These are phyloP conservation scores for Torulaspora globosa DNA, from an alignment of 1,139 yeast genomes.

Conservation along the genomic window DNA sequence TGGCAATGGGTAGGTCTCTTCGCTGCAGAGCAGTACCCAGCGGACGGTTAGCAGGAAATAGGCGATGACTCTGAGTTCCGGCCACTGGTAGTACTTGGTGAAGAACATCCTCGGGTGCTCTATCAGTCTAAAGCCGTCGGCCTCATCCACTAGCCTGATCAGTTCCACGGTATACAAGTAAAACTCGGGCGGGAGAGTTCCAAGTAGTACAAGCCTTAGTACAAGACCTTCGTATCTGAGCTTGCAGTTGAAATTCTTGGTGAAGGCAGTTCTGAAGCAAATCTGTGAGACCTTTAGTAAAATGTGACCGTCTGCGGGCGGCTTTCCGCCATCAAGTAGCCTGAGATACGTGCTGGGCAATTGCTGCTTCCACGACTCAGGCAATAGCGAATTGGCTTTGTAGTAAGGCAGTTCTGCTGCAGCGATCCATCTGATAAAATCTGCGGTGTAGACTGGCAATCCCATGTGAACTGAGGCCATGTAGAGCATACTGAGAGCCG, in stretches of 20 bases:
- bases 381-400: slow-evolving; percentile 26
- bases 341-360: slow-evolving; percentile 34
- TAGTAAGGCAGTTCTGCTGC: slow-evolving; percentile 28
- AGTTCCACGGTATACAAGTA: slow-evolving; percentile 21
- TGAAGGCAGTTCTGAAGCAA: slow-evolving; percentile 19
- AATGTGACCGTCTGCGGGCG: slow-evolving; percentile 27
- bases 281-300: slow-evolving; percentile 21
- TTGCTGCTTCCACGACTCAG: slow-evolving; percentile 27
- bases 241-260: slow-evolving; percentile 13
- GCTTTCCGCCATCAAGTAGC: slow-evolving; percentile 29
- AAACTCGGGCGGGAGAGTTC: slow-evolving; percentile 30
- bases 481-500: slow-evolving; percentile 29
- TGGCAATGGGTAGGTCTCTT: slow-evolving; percentile 14
- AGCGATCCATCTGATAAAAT: slow-evolving; percentile 29
- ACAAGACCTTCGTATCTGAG: slow-evolving; percentile 22
- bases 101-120: slow-evolving; percentile 16
- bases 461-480: slow-evolving; percentile 30
- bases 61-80: slow-evolving; percentile 27
- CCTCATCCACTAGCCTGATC: slow-evolving; percentile 15
- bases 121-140: slow-evolving; percentile 14
- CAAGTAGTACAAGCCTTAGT: slow-evolving; percentile 21
- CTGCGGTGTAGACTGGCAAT: slow-evolving; percentile 30
- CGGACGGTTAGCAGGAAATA: slow-evolving; percentile 25
- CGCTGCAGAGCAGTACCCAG: slow-evolving; percentile 21
- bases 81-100: slow-evolving; percentile 16